Base-by-base conservation (phyloP, 768 basidiomycete genomes). In the Hericium alpestre region DNA sequence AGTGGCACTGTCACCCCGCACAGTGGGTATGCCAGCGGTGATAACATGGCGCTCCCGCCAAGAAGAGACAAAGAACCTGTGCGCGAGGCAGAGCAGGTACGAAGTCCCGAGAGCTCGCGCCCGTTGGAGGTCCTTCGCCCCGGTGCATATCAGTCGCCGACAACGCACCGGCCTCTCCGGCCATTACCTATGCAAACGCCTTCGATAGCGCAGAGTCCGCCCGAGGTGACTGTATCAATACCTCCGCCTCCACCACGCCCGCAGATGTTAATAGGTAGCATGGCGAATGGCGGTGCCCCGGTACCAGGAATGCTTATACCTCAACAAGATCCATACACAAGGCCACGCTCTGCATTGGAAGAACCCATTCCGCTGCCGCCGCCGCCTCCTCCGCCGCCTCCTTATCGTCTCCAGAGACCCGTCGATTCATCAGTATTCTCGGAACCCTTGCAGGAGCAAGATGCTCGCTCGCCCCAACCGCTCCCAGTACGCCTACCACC, bases 381-480 rank as follows among this genome's bases (percentile, higher is more conserved):
- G 38, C 59, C 54, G 4, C 51, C 54, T 8, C 50, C 57, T 11
- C 57, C 57, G 7, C 55, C 56, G 27, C 32, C 25, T 27, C 51
- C 23, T 16, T 22, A 48, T 54, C 23, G 52, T 46, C 38, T 56
- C 15, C 59, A 25, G 43, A 56, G 61, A 51, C 54, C 51, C 15
- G 56, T 62, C 10, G 59, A 61, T 39, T 61, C 61, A 1, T 61
- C 61, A 2, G 61, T 62, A n/a, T 62, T 62, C 54, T 62, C 61
- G 16, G 59, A 62, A 54, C 61, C 61, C 1, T 27, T 62, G 54
- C 61, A 70, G 12, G 74, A 75, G 22, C 66, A 67, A 55, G 76
- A 78, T 32, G 65, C 66, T 49, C 73, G 71, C 6, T 77, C 75
- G 3, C 75, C 74, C 18, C 72, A 74, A 50, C 70, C 74, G 6